phyloP scores from a whole-genome alignment of 805 yeast species.

The Pichia membranifaciens region DNA sequence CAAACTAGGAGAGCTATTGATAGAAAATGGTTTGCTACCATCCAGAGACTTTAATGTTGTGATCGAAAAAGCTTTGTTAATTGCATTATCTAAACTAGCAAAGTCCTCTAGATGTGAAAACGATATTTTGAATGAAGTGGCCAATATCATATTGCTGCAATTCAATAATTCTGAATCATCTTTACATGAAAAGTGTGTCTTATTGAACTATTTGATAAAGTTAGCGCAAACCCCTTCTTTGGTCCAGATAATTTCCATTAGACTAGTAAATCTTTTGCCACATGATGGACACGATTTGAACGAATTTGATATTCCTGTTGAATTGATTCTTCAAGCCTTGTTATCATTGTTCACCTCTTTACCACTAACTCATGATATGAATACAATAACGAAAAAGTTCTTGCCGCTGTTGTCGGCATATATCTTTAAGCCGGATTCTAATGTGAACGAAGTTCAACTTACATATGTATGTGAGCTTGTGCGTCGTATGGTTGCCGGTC shows the following conservation, averaged over 20 bases:
- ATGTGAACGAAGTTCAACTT: neutral
- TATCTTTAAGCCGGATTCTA: neutral
- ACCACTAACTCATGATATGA: constrained; percentile 6
- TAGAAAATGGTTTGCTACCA: constrained; percentile 5
- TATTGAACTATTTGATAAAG: constrained; percentile 7
- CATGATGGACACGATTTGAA: neutral
- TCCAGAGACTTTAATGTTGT: constrained; percentile 6
- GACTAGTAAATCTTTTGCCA: constrained; percentile 10
- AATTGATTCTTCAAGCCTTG: constrained; percentile 6
- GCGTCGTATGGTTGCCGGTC: constrained; percentile 8
- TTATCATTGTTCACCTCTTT: constrained; percentile 5
- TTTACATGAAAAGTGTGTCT: constrained; percentile 3
- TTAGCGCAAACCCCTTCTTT: constrained; percentile 10
- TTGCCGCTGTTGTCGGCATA: constrained; percentile 5
- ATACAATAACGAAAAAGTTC: constrained; percentile 7
- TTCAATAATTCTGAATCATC: neutral
- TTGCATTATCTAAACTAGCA: constrained; percentile 10
- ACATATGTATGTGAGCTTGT: constrained; percentile 5
- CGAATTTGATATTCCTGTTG: constrained; percentile 2
- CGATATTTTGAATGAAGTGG: constrained; percentile 4
- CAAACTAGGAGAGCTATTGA: constrained; percentile 8
- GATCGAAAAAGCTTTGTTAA: constrained; percentile 9
- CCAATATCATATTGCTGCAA: constrained; percentile 1
- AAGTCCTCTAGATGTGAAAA: constrained; percentile 6
- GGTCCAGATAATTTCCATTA: constrained; percentile 8